These are phyloP conservation scores for Funneliformis caledonium DNA, from an alignment of 371 early-diverging fungal species.

Conservation along the genomic window DNA sequence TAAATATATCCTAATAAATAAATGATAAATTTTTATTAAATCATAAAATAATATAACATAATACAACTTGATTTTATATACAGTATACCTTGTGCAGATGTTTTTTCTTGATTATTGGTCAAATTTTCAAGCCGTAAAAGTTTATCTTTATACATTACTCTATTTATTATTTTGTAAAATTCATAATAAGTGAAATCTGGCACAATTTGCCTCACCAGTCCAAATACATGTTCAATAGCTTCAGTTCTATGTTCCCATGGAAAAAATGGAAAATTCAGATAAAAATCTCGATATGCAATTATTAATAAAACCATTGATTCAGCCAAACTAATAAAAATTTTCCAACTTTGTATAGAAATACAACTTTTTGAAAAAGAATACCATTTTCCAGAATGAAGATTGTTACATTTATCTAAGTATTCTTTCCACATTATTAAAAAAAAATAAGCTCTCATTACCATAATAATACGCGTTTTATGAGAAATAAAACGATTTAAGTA, in stretches of 20 bases:
- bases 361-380: not conserved
- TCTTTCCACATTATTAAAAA: not conserved
- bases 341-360: slow-evolving; percentile 6
- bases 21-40: not conserved
- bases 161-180: not conserved
- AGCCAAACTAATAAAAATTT: not conserved
- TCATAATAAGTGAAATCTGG: too few relatives aligned
- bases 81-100: not conserved
- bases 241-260: not conserved
- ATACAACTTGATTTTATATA: too few relatives aligned
- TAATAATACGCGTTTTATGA: too few relatives aligned
- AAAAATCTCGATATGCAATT: not conserved
- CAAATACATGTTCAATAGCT: not conserved
- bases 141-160: not conserved
- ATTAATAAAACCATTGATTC: too few relatives aligned
- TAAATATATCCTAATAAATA: not conserved
- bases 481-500: too few relatives aligned
- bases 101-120: not conserved
- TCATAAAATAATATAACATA: too few relatives aligned
- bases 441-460: not conserved
- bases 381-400: not conserved
- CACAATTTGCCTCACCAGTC: not conserved
- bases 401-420: not conserved
- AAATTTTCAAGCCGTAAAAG: not conserved
- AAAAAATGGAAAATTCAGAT: too few relatives aligned